These are phyloP conservation scores for Daldinia eschscholtzii DNA, from an alignment of 2,329 filamentous ascomycete genomes.

Conservation along the genomic window DNA sequence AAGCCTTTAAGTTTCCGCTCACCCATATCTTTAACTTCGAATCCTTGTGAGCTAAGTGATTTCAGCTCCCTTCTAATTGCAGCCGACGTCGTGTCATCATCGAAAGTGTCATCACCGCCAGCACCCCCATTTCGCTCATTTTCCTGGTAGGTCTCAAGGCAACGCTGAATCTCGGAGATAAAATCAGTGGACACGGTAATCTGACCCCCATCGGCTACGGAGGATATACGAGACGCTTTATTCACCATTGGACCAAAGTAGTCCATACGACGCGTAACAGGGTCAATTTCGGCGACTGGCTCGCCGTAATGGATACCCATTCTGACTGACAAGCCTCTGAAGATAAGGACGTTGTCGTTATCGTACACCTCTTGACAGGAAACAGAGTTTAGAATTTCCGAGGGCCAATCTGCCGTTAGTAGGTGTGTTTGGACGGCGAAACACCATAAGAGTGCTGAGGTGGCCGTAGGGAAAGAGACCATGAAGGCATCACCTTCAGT, in stretches of 20 bases:
- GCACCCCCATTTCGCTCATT: conserved; percentile 77
- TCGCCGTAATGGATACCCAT: conserved; percentile 98
- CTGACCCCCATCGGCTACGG: conserved; percentile 94
- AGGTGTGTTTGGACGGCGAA: conserved; percentile 93
- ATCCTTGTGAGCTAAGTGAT: conserved; percentile 89
- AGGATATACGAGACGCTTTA: conserved; percentile 91
- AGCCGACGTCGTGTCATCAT: conserved; percentile 79
- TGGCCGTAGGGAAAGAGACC: conserved; percentile 97
- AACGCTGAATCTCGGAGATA: conserved; percentile 93
- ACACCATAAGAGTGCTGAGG: conserved; percentile 93
- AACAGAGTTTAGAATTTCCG: conserved; percentile 88
- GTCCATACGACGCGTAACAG: conserved; percentile 97
- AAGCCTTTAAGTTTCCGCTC: conserved; percentile 96
- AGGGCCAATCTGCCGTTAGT: conserved; percentile 91
- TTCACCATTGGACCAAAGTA: conserved; percentile 99
- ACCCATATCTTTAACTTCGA: conserved; percentile 96
- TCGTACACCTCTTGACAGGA: conserved; percentile 87
- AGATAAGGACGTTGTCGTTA: conserved; percentile 88
- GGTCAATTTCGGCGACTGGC: conserved; percentile 94
- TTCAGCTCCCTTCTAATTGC: conserved; percentile 89
- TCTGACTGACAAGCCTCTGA: conserved; percentile 91
- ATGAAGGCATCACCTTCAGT: conserved; percentile 99
- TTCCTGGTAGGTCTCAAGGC: conserved; percentile 89
- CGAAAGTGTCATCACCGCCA: conserved; percentile 79
- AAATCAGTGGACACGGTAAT: conserved; percentile 98